Conservation (phyloP, 768 basidiomycete species). For the Amanita pseudoporphyria region DNA sequence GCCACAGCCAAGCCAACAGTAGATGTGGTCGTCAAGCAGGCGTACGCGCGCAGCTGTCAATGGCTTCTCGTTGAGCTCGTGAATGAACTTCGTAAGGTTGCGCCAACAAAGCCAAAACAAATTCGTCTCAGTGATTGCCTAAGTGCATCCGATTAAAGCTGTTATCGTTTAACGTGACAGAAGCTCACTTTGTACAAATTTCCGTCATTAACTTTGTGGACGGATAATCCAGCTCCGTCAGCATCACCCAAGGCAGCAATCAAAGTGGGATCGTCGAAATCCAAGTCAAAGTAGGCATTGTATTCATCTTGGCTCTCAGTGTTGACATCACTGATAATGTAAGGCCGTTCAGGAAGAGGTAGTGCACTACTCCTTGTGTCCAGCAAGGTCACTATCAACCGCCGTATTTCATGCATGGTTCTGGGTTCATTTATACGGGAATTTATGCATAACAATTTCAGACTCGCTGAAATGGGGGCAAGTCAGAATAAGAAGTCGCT, state of each 20-base stretch:
- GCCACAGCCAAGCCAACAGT: constrained; percentile 69
- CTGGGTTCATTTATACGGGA: constrained; percentile 26
- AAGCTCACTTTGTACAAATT: constrained; percentile 38
- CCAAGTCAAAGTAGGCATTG: constrained; percentile 40
- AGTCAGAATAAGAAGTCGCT: not conserved
- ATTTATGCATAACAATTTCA: constrained; percentile 38
- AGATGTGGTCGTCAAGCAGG: constrained; percentile 47
- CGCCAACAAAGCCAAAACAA: constrained; percentile 26
- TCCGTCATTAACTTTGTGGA: constrained; percentile 34
- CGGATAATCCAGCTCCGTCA: constrained; percentile 14
- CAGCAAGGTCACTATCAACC: constrained; percentile 52
- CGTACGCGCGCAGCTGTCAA: not conserved
- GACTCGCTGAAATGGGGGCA: constrained; percentile 39
- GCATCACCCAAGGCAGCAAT: constrained; percentile 41
- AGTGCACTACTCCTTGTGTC: constrained; percentile 40
- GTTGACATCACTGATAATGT: constrained; percentile 19
- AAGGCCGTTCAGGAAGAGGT: constrained; percentile 30
- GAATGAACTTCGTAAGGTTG: constrained; percentile 10
- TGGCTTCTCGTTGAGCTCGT: not conserved
- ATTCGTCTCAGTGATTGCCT: constrained; percentile 12
- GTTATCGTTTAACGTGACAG: not conserved
- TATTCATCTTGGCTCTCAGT: constrained; percentile 80
- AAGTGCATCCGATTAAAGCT: constrained; percentile 1
- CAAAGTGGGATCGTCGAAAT: constrained; percentile 49
- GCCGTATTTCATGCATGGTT: constrained; percentile 46